Base-by-base conservation (phyloP, 2,329 filamentous ascomycete species). In the Cercospora zeae-maydis region DNA sequence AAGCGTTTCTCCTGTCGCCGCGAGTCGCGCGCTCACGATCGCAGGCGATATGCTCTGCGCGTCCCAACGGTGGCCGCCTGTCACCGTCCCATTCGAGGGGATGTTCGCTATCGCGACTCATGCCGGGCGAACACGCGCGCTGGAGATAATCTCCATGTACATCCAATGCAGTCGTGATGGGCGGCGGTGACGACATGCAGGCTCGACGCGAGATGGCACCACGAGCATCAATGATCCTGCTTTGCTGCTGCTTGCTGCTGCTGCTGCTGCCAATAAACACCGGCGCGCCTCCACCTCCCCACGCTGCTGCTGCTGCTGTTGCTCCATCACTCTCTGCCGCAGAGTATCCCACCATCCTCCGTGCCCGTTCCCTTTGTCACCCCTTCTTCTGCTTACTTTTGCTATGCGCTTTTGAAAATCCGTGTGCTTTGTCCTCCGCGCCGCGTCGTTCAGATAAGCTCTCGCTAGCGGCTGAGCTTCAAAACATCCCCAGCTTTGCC, bases 151-250 rank as follows among this genome's bases (percentile, higher is more conserved):
- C n/a, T n/a, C n/a, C n/a, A n/a, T n/a, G n/a, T n/a, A n/a, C n/a
- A n/a, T n/a, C n/a, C n/a, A n/a, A n/a, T n/a, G n/a, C n/a, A n/a
- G n/a, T n/a, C n/a, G 47, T 31, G 47, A 51, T 49, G 36, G 36
- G 9, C 36, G 5, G 42, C 42, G 9, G 47, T 51, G 47, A 51
- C 47, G 47, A 51, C 47, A 51, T 51, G 47, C 47, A 14, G 21
- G 14, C 21, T 30, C 24, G 24, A 51, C 47, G 47, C 47, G 47
- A 51, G 47, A 19, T 51, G 47, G 39, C 6, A 6, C 3, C 39
- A 42, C 39, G 39, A 42, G 39, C 39, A n/a, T n/a, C n/a, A n/a
- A n/a, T n/a, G n/a, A 51, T 51, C 47, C 47, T 51, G 47, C 47
- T 31, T n/a, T n/a, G n/a, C n/a, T n/a, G n/a, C n/a, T n/a, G n/a